Conservation (phyloP, 768 basidiomycete genomes). For the Paxillus ammoniavirescens region DNA sequence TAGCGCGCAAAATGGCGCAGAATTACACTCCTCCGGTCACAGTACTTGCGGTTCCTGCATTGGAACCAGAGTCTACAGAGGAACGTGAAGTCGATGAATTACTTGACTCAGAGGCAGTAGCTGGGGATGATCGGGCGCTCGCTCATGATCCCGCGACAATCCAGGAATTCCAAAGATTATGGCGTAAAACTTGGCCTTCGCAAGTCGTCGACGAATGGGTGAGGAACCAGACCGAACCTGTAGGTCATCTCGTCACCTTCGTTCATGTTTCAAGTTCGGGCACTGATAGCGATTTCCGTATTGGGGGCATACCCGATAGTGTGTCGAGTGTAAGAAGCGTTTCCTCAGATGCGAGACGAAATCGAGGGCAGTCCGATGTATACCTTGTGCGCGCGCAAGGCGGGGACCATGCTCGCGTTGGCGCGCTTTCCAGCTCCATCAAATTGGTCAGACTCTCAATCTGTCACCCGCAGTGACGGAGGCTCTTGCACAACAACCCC, state of each 20-base stretch:
- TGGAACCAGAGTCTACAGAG: background rate
- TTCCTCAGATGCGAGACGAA: constrained; percentile 3
- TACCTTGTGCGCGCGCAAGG: constrained; percentile 3
- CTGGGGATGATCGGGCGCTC: background rate
- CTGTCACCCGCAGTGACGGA: background rate
- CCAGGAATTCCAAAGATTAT: constrained; percentile 1
- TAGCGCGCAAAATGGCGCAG: background rate
- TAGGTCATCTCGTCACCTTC: background rate
- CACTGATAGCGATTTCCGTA: background rate
- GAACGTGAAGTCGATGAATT: constrained; percentile 7
- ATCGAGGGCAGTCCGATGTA: constrained; percentile 1
- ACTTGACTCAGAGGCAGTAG: background rate
- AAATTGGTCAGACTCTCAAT: background rate
- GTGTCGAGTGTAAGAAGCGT: background rate
- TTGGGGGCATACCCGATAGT: background rate
- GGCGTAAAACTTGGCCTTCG: constrained; percentile 2
- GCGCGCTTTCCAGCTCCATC: constrained; percentile 4
- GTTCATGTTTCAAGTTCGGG: background rate
- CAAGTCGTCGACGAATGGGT: constrained; percentile 2
- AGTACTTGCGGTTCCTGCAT: background rate
- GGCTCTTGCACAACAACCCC: background rate
- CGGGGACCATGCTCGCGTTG: constrained; percentile 1
- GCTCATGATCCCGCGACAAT: background rate
- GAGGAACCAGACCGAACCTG: background rate
- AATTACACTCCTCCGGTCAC: background rate